Evolutionary conservation across 108 stramenopile genomes (phyloP).

Genomic region (Bacterosira constricta): DNA sequence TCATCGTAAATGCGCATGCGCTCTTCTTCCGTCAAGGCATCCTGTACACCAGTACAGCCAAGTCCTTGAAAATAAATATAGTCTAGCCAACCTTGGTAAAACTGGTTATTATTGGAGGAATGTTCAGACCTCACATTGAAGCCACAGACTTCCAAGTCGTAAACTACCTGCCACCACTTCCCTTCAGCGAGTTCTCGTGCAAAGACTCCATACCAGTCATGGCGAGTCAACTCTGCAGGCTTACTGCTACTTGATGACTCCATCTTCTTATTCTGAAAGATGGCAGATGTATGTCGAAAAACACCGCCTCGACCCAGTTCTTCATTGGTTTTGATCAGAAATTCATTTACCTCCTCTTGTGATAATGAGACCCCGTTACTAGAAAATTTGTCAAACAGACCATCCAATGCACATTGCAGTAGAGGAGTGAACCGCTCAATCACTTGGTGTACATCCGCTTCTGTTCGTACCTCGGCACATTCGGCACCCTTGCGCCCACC

Average conservation of each 20-base stretch:
- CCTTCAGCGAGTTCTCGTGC: conserved; percentile 59
- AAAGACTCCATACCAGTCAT: conserved; percentile 57
- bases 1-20: conserved; percentile 22
- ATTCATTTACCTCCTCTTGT: conserved; percentile 71
- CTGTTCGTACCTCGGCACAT: conserved; percentile 42
- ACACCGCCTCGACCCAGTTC: conserved; percentile 74
- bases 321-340: conserved; percentile 77
- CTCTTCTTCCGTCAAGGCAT: conserved; percentile 27
- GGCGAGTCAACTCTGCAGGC: conserved; percentile 34
- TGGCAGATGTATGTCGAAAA: conserved; percentile 55
- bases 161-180: conserved; percentile 65
- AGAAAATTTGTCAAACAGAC: conserved; percentile 22
- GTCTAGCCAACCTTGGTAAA: conserved; percentile 58
- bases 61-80: conserved; percentile 33
- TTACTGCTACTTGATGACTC: neutral
- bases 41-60: conserved; percentile 35
- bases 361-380: conserved; percentile 52
- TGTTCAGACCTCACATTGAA: conserved; percentile 42
- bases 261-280: conserved; percentile 24
- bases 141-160: conserved; percentile 56
- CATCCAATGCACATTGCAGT: conserved; percentile 20
- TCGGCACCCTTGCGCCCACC: conserved; percentile 43
- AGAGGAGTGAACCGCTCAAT: conserved; percentile 42
- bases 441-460: conserved; percentile 39
- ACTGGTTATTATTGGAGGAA: conserved; percentile 20